Evolutionary conservation across 345 rosid species (phyloP), one percentile per base, ranked within the genome.

Genomic region (Lagerstroemia speciosa): DNA sequence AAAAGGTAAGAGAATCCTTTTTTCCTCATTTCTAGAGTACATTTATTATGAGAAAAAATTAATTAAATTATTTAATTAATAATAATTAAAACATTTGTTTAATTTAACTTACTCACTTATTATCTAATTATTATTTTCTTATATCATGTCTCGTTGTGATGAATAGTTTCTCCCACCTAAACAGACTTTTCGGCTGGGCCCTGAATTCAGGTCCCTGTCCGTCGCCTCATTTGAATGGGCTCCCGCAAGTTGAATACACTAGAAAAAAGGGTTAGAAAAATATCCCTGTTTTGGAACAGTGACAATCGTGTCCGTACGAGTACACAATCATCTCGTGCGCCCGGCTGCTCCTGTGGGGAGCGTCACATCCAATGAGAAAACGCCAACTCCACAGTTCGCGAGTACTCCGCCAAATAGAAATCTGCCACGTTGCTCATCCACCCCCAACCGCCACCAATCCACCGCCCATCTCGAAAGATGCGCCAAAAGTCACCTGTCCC

Each of bases 171-270:
- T n/a, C n/a, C n/a, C n/a, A n/a, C n/a, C n/a, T n/a, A n/a, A n/a
- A n/a, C n/a, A n/a, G n/a, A n/a, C n/a, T n/a, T n/a, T n/a, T n/a
- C n/a, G n/a, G n/a, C n/a, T n/a, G 29, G 60, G 38, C 22, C 9
- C 12, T 8, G 37, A 40, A 41, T 41, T 69, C 14, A 69, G 65
- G 40, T 11, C 9, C 24, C 29, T 37, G 37, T 2, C 72, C 38
- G 0, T 69, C 72, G 34, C 60, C 68, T 62, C 8, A 32, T 63
- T 71, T 71, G 73, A 71, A 63, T 63, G 63, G 15, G 17, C 46
- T 58, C 40, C 53, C 67, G 50, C 67, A 65, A 36, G 30, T 14
- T 33, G 24, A 38, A 33, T 15, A 40, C 34, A n/a, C 3, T 26
- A 8, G 1, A 6, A 38, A 3, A 27, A 30, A 30, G 2, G 7